These are phyloP conservation scores for Batrachochytrium dendrobatidis DNA, from an alignment of 371 early-diverging fungal species.

Conservation along the genomic window DNA sequence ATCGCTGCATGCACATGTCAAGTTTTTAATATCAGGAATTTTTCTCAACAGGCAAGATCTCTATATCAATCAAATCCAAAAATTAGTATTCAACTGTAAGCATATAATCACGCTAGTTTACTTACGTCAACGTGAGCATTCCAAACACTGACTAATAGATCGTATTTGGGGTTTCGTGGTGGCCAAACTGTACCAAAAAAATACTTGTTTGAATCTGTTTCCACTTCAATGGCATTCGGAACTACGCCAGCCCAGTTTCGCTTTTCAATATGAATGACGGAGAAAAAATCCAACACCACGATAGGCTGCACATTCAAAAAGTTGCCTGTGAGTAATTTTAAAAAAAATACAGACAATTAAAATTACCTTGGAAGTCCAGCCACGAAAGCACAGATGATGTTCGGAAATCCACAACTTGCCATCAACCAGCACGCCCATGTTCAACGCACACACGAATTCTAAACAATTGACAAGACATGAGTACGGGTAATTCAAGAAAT, in stretches of 20 bases:
- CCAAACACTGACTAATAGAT: neutral
- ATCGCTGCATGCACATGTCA: too few species aligned
- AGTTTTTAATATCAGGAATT: too few species aligned
- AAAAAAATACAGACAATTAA: too few species aligned
- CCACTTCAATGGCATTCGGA: neutral
- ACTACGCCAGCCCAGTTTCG: neutral
- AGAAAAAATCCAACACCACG: neutral
- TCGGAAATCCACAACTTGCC: conserved; percentile 1
- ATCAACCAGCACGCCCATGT: neutral
- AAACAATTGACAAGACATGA: neutral
- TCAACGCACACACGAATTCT: neutral
- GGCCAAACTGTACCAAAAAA: neutral
- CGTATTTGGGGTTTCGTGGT: conserved; percentile 1
- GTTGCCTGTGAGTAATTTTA: neutral
- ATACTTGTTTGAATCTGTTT: conserved; percentile 1
- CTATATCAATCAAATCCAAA: too few species aligned
- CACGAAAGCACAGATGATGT: neutral
- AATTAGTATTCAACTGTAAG: too few species aligned
- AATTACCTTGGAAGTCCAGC: neutral
- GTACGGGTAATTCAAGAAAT: neutral
- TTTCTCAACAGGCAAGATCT: too few species aligned
- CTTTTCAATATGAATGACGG: conserved; percentile 1
- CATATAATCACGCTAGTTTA: too few species aligned
- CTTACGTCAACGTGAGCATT: conserved; percentile 1
- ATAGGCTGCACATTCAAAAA: neutral